phyloP scores from a whole-genome alignment of 176 grass and related monocot genomes.

The Tuctoria greenei region DNA sequence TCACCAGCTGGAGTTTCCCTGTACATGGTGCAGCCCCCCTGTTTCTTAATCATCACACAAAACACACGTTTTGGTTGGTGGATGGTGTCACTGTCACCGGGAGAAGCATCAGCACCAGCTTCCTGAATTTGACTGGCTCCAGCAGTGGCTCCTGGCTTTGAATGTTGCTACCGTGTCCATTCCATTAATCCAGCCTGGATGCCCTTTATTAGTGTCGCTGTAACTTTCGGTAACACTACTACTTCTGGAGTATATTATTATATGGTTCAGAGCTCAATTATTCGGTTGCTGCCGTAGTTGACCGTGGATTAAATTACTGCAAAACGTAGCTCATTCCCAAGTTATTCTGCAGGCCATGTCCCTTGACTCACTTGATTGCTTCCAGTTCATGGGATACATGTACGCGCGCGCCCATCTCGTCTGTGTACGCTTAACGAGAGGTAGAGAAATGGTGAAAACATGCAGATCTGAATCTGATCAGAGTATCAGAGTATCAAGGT shows the following conservation, averaged over 20 bases:
- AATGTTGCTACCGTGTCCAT: slow-evolving; percentile 16
- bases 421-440: slow-evolving; percentile 3
- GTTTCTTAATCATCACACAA: slow-evolving; percentile 24
- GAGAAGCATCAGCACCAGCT: slow-evolving; percentile 31
- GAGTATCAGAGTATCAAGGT: slow-evolving; percentile 1
- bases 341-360: slow-evolving; percentile 32
- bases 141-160: slow-evolving; percentile 12
- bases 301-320: slow-evolving; percentile 34
- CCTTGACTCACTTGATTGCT: slow-evolving; percentile 1
- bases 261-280: slow-evolving; percentile 21
- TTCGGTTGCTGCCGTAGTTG: slow-evolving; percentile 35
- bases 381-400: slow-evolving; percentile 31
- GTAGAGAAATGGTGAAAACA: background rate
- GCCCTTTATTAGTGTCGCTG: background rate
- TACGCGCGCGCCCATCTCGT: background rate
- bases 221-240: background rate
- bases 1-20: background rate
- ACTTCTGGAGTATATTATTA: background rate
- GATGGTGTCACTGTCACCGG: background rate
- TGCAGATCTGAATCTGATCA: slow-evolving; percentile 42
- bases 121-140: slow-evolving; percentile 39
- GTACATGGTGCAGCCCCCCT: background rate
- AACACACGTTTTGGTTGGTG: slow-evolving; percentile 40
- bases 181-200: slow-evolving; percentile 3
- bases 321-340: slow-evolving; percentile 9